phyloP scores from a whole-genome alignment of 768 basidiomycete genomes.

The Tephrocybe sp. region DNA sequence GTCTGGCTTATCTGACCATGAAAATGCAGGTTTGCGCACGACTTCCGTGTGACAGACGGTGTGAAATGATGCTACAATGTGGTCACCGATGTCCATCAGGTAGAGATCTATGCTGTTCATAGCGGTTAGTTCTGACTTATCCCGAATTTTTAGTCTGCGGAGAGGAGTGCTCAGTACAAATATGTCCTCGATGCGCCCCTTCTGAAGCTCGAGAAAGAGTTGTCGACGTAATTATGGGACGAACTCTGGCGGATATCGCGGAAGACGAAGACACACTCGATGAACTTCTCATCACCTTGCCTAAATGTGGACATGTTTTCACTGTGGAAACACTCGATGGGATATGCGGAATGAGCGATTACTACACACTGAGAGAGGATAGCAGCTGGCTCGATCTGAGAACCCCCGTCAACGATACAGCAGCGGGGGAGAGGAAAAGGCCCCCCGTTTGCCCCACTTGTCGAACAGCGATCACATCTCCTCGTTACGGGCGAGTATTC shows the following conservation, averaged over 20 bases:
- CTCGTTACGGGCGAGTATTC: slow-evolving; percentile 59
- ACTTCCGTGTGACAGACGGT: slow-evolving; percentile 61
- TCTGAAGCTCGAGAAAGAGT: slow-evolving; percentile 36
- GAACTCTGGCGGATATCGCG: slow-evolving; percentile 49
- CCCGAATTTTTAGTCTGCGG: slow-evolving; percentile 53
- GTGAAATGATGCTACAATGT: slow-evolving; percentile 47
- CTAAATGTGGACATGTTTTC: slow-evolving; percentile 62
- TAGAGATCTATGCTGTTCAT: slow-evolving; percentile 25
- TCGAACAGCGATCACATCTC: slow-evolving; percentile 52
- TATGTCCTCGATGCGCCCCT: slow-evolving; percentile 52
- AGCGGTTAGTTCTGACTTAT: neutral
- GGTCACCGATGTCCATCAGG: slow-evolving; percentile 71
- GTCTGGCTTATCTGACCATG: slow-evolving; percentile 1
- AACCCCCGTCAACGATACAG: slow-evolving; percentile 33
- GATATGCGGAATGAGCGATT: slow-evolving; percentile 46
- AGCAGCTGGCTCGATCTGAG: slow-evolving; percentile 45
- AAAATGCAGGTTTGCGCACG: slow-evolving; percentile 56
- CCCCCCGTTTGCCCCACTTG: slow-evolving; percentile 66
- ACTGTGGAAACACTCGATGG: slow-evolving; percentile 75
- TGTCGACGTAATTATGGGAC: slow-evolving; percentile 61
- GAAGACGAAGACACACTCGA: slow-evolving; percentile 38
- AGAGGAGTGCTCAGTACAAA: slow-evolving; percentile 56
- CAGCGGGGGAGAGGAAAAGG: slow-evolving; percentile 20
- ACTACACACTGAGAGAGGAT: slow-evolving; percentile 41
- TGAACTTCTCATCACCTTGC: slow-evolving; percentile 59